Evolutionary conservation across 2,329 filamentous ascomycete genomes (phyloP), one percentile per base, ranked within the genome.

Genomic region (Exophiala calicioides): DNA sequence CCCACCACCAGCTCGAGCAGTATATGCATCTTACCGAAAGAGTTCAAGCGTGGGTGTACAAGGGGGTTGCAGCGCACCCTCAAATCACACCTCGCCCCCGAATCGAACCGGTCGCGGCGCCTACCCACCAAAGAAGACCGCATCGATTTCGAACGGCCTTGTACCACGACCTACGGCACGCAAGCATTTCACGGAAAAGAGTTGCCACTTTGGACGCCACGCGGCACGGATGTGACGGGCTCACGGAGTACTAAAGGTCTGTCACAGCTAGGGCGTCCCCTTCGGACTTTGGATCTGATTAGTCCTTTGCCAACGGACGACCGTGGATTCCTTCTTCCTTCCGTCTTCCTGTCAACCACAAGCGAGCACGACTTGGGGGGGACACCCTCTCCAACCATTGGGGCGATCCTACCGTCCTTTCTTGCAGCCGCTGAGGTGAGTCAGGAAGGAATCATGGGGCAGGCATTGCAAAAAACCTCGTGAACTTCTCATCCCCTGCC

Each of bases 11-110:
- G 21, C 24, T 34, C 21, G 35, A 39, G 20, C 10, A 42, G 42
- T 46, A 46, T 43, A 51, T 47, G 48, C 43, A 47, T 8, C 42
- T 30, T 24, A 43, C 31, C 35, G 19, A 31, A 47, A 43, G 24
- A 5, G 42, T 40, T 29, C 20, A 35, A 23, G 36, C 32, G 37
- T 30, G 32, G 32, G 33, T 32, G 31, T 27, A 39, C 43, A 38
- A 26, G n/a, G n/a, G n/a, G n/a, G n/a, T n/a, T n/a, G n/a, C n/a
- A 37, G 27, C 18, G 20, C 8, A n/a, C 20, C 15, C 31, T n/a
- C n/a, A n/a, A 21, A 41, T 27, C 16, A 4, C 9, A 16, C 13
- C 18, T 42, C 38, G 27, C 16, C 38, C 13, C 46, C 18, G 15
- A 8, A 27, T 18, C 32, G 19, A 35, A 30, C 8, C 7, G 4